Percentiles rank a stretch among this genome's conserved stretches.
Conservation (phyloP, 352 stramenopile species). For the Pythium guiyangense region DNA sequence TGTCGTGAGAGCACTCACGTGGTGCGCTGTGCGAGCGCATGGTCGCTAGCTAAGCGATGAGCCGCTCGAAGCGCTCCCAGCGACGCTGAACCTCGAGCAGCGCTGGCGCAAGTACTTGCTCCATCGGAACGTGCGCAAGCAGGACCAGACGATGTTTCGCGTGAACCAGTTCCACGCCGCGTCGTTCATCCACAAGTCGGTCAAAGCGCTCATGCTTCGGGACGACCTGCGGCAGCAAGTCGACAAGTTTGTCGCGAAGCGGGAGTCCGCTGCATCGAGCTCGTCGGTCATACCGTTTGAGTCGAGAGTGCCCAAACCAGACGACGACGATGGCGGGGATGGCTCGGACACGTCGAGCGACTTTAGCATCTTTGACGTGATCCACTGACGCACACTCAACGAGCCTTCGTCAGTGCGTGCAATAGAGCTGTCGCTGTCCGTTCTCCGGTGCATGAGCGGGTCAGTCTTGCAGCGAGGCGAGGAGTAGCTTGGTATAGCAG, state of each 20-base stretch:
- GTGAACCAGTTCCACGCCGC: constrained; percentile 54
- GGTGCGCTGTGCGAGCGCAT: constrained; percentile 1
- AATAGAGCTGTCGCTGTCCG: too few species aligned
- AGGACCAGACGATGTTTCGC: constrained; percentile 39
- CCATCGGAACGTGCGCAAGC: constrained; percentile 45
- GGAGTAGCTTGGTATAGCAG: too few species aligned
- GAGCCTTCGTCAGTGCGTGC: too few species aligned
- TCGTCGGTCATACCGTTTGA: too few species aligned
- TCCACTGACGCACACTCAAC: background rate
- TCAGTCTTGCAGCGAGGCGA: too few species aligned
- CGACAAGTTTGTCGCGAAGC: constrained; percentile 19
- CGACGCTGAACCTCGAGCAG: constrained; percentile 50
- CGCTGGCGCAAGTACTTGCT: constrained; percentile 51
- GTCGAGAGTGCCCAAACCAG: background rate
- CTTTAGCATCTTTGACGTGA: constrained; percentile 4
- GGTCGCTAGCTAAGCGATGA: constrained; percentile 38
- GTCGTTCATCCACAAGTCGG: constrained; percentile 35
- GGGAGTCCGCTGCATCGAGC: background rate
- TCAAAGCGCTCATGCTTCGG: constrained; percentile 47
- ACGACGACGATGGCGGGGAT: background rate
- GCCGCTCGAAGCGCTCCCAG: constrained; percentile 38
- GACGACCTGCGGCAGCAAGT: constrained; percentile 46
- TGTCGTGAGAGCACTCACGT: too few species aligned
- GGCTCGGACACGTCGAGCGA: constrained; percentile 1
- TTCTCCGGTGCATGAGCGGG: too few species aligned